Evolutionary conservation across 768 basidiomycete genomes (phyloP).

Genomic region (Lyophyllum shimeji): DNA sequence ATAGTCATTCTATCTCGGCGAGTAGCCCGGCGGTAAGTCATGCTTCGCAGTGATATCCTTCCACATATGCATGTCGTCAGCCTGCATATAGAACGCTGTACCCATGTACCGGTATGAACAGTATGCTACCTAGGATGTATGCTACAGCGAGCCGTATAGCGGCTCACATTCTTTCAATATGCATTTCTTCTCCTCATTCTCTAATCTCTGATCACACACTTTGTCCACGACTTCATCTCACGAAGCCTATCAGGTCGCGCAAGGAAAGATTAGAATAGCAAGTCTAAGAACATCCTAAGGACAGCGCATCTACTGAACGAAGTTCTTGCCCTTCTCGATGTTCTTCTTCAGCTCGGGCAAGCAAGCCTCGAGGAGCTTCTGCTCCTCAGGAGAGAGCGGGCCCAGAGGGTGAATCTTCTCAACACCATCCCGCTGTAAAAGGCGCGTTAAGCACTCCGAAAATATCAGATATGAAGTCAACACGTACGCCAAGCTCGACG

Average conservation of each 20-base stretch:
- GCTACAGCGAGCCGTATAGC: background rate
- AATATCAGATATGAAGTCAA: background rate
- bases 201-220: too few relatives aligned
- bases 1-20: conserved; percentile 7
- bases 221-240: too few relatives aligned
- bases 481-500: conserved; percentile 86
- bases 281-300: background rate
- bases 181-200: too few relatives aligned
- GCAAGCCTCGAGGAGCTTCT: conserved; percentile 84
- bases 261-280: conserved; percentile 5
- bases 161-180: too few relatives aligned
- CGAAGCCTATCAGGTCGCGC: too few relatives aligned
- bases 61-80: background rate
- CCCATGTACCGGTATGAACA: background rate
- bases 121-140: background rate
- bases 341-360: conserved; percentile 95
- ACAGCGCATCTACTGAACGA: conserved; percentile 43
- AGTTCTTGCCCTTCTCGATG: conserved; percentile 92
- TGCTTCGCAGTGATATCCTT: background rate
- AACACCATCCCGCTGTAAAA: conserved; percentile 72
- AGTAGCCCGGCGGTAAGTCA: conserved; percentile 1
- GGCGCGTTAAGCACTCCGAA: background rate
- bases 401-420: conserved; percentile 91
- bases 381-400: conserved; percentile 73
- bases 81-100: background rate